Percentiles rank a stretch among this genome's conserved stretches.
Conservation (phyloP, 2,329 filamentous ascomycete genomes). For the Paraphoma sp. region DNA sequence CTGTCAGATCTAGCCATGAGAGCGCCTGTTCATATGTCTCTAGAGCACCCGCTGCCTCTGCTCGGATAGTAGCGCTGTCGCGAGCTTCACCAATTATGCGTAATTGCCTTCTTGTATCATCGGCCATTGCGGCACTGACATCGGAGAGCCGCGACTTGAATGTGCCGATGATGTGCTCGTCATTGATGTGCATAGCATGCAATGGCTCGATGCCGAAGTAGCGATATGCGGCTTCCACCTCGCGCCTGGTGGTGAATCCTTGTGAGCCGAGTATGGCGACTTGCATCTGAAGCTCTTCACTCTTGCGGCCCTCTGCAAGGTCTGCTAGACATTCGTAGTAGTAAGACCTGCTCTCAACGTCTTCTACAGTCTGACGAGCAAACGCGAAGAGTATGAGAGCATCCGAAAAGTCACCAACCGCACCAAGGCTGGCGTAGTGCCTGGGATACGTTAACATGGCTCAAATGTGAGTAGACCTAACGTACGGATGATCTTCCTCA, state of each 20-base stretch:
- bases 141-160: constrained; percentile 67
- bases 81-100: constrained; percentile 66
- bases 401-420: constrained; percentile 68
- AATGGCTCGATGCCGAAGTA: constrained; percentile 61
- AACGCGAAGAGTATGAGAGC: constrained; percentile 68
- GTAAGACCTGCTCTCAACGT: constrained; percentile 62
- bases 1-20: constrained; percentile 62
- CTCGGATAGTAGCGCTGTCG: constrained; percentile 63
- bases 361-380: constrained; percentile 63
- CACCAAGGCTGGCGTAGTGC: constrained; percentile 67
- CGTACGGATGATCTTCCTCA: constrained; percentile 50
- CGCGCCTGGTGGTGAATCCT: constrained; percentile 63
- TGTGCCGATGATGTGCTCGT: constrained; percentile 67
- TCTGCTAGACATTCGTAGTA: constrained; percentile 71
- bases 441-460: too few species aligned
- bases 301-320: constrained; percentile 63
- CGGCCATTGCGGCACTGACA: constrained; percentile 59
- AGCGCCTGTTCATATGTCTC: constrained; percentile 70
- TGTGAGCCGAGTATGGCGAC: constrained; percentile 65
- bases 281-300: constrained; percentile 64
- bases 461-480: too few species aligned
- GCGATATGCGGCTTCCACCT: constrained; percentile 64
- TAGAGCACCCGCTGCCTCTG: constrained; percentile 64
- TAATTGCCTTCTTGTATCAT: constrained; percentile 63
- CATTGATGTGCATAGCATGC: constrained; percentile 53